A percentile compares a stretch with the other conserved stretches of the same genome.
Evolutionary conservation across 1,139 yeast genomes (phyloP).

Genomic region (Hemisphaericaspora subhashii): DNA sequence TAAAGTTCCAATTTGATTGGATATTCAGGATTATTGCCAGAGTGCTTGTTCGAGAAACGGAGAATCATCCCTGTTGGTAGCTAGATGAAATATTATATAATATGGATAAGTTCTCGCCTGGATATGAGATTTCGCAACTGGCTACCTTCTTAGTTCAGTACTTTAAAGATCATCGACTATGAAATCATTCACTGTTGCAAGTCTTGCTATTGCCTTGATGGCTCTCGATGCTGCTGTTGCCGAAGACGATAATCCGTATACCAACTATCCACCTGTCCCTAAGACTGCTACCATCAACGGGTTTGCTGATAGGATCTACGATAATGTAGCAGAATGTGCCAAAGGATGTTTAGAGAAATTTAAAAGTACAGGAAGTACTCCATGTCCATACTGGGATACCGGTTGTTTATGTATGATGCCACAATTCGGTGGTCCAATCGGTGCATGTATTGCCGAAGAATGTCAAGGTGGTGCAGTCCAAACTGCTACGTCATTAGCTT

Average conservation of each 20-base stretch:
- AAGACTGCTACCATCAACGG: slow-evolving; percentile 39
- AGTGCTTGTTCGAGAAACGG: too few species aligned
- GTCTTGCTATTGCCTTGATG: not conserved
- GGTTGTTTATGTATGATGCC: slow-evolving; percentile 40
- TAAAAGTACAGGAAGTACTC: slow-evolving; percentile 32
- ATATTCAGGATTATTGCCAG: too few species aligned
- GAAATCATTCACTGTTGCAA: not conserved
- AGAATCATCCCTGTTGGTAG: too few species aligned
- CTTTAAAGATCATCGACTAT: too few species aligned
- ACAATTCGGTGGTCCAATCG: slow-evolving; percentile 27
- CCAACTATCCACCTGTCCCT: slow-evolving; percentile 34
- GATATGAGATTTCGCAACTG: too few species aligned
- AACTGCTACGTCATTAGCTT: slow-evolving; percentile 24
- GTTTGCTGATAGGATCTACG: slow-evolving; percentile 37
- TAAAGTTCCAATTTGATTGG: too few species aligned
- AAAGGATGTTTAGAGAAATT: slow-evolving; percentile 26
- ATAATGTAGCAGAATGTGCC: slow-evolving; percentile 25
- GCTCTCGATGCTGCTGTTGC: not conserved
- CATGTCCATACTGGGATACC: slow-evolving; percentile 40
- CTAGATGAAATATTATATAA: too few species aligned
- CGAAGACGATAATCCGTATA: slow-evolving; percentile 10
- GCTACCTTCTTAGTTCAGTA: too few species aligned
- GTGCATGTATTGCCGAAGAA: slow-evolving; percentile 28
- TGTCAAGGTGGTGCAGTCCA: slow-evolving; percentile 27
- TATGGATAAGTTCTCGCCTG: too few species aligned